These are phyloP conservation scores for Cladophialophora chaetospira DNA, from an alignment of 2,329 filamentous ascomycete species.

Conservation along the genomic window DNA sequence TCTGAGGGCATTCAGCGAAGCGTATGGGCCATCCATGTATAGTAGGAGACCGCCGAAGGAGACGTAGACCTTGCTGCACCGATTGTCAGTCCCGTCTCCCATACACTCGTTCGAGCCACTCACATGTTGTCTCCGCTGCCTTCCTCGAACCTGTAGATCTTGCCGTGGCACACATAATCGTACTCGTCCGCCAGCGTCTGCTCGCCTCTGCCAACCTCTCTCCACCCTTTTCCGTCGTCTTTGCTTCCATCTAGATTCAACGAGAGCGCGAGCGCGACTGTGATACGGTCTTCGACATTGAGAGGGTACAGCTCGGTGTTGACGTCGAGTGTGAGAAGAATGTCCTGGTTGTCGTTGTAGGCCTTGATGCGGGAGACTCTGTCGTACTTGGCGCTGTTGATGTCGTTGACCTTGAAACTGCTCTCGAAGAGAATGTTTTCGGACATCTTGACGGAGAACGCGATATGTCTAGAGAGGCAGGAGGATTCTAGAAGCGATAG, in stretches of 20 bases:
- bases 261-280: constrained; percentile 80
- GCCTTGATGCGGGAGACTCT: constrained; percentile 84
- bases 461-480: neutral
- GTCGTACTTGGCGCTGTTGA: constrained; percentile 90
- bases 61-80: constrained; percentile 79
- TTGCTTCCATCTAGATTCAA: constrained; percentile 83
- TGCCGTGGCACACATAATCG: constrained; percentile 56
- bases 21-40: constrained; percentile 89
- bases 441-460: constrained; percentile 58
- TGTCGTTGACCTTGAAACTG: constrained; percentile 76
- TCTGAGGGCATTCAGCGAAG: constrained; percentile 87
- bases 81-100: constrained; percentile 35
- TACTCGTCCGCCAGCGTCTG: constrained; percentile 57
- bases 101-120: constrained; percentile 42
- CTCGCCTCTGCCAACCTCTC: constrained; percentile 64
- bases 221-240: constrained; percentile 75
- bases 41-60: constrained; percentile 92
- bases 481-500: neutral
- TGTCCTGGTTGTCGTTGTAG: constrained; percentile 59
- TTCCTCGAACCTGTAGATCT: constrained; percentile 56
- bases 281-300: constrained; percentile 71
- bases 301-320: constrained; percentile 91
- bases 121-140: constrained; percentile 80
- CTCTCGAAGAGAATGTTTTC: constrained; percentile 95
- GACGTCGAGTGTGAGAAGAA: constrained; percentile 83